A percentile compares a stretch with the other conserved stretches of the same genome.
These are phyloP conservation scores for Penicillium nucicola DNA, from an alignment of 495 filamentous ascomycete species.

Conservation along the genomic window DNA sequence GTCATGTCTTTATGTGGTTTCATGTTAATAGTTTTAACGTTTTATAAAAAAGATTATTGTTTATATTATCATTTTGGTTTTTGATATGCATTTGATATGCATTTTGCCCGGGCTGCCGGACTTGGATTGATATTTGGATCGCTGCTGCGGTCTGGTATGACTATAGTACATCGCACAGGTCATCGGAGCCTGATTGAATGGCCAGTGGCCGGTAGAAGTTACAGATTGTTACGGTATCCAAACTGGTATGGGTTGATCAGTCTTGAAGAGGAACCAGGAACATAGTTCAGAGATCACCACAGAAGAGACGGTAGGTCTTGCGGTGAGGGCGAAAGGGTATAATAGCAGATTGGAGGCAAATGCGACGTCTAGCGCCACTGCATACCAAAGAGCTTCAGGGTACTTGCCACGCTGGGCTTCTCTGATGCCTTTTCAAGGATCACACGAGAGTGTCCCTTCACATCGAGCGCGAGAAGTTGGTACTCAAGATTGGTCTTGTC, in stretches of 20 bases:
- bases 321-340: constrained; percentile 1
- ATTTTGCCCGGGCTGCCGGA: not conserved
- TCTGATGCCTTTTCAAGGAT: constrained; percentile 46
- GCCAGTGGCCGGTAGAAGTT: constrained; percentile 4
- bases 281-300: not conserved
- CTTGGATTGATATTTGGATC: not conserved
- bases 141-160: no score
- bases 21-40: constrained; percentile 23
- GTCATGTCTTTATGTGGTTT: constrained; percentile 18
- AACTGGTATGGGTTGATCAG: not conserved
- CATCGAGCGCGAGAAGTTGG: constrained; percentile 75
- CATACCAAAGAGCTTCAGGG: constrained; percentile 50
- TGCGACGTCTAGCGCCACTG: constrained; percentile 42
- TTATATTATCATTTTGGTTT: not conserved
- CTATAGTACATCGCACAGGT: constrained; percentile 14
- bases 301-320: not conserved
- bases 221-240: not conserved
- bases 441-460: constrained; percentile 55
- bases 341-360: constrained; percentile 2
- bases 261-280: not conserved
- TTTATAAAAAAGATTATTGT: constrained; percentile 2
- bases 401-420: constrained; percentile 34
- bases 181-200: constrained; percentile 1
- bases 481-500: constrained; percentile 72
- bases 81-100: not conserved